These are phyloP conservation scores for Hemerocallis citrina DNA, from an alignment of 106 monocot species.

Conservation along the genomic window DNA sequence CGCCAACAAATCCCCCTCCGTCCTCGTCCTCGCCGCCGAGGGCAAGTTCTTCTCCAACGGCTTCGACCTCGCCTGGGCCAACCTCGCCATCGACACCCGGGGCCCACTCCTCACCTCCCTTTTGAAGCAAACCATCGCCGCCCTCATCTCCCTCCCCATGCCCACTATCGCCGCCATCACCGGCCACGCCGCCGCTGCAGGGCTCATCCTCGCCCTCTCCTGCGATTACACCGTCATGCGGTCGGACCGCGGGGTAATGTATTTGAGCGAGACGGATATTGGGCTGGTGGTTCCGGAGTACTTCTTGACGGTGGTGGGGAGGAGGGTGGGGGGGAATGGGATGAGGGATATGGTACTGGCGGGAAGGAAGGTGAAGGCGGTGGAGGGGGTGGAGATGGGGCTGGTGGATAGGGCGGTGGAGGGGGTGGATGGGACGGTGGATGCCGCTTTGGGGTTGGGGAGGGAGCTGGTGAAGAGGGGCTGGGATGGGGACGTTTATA, in stretches of 20 bases:
- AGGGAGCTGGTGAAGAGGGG: not conserved
- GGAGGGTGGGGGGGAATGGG: not conserved
- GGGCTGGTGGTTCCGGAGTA: constrained; percentile 44
- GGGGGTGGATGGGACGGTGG: constrained; percentile 2
- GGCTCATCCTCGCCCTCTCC: constrained; percentile 38
- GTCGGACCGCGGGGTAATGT: constrained; percentile 62
- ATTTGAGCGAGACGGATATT: constrained; percentile 82
- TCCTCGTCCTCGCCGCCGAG: too few species aligned
- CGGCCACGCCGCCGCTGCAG: constrained; percentile 75
- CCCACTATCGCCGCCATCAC: constrained; percentile 77
- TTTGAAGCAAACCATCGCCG: too few species aligned
- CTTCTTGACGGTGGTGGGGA: constrained; percentile 22
- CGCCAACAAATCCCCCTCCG: too few species aligned
- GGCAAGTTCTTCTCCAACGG: too few species aligned
- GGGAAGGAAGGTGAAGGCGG: not conserved
- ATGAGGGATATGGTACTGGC: not conserved
- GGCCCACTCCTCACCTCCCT: constrained; percentile 18
- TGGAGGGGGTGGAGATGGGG: not conserved
- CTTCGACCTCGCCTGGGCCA: constrained; percentile 58
- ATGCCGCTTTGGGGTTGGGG: not conserved
- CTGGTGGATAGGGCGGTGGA: not conserved
- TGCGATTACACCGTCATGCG: constrained; percentile 77
- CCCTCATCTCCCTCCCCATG: constrained; percentile 63
- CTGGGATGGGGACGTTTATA: constrained; percentile 2
- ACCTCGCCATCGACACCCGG: constrained; percentile 16